Percentiles rank a stretch among this genome's conserved stretches.
phyloP scores from a whole-genome alignment of 2,329 filamentous ascomycete genomes.

The Penicillium thymicola region DNA sequence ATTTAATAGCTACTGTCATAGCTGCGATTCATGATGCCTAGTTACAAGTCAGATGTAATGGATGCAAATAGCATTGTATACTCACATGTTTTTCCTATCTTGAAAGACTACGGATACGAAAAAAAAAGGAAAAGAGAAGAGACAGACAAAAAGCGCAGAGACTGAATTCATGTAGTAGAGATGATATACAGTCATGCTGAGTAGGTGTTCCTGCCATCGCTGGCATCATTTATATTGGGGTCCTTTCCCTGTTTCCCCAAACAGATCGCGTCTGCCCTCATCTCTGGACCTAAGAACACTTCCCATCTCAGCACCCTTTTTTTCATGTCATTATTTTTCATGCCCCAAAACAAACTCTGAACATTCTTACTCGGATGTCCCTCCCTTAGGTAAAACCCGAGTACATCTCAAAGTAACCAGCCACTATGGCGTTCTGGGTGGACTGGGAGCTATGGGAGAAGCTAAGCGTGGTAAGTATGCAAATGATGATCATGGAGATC shows the following conservation, averaged over 20 bases:
- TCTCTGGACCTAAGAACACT: background rate
- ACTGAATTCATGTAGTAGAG: background rate
- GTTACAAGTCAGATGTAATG: too few species aligned
- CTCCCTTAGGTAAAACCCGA: background rate
- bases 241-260: background rate
- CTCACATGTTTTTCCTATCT: background rate
- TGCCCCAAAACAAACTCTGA: background rate
- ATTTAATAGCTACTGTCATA: background rate
- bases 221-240: background rate
- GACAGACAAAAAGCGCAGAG: background rate
- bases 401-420: background rate
- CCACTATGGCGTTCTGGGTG: constrained; percentile 55
- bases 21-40: background rate
- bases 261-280: background rate
- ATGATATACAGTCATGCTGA: background rate
- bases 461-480: constrained; percentile 74
- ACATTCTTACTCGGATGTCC: background rate
- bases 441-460: constrained; percentile 82
- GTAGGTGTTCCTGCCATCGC: background rate
- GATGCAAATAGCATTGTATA: background rate
- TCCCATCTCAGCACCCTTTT: background rate
- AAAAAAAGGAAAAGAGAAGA: background rate
- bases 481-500: background rate
- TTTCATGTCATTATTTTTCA: background rate
- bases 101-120: background rate